Evolutionary conservation across 208 protist species (phyloP).

Genomic region (Leishmania gerbilli): DNA sequence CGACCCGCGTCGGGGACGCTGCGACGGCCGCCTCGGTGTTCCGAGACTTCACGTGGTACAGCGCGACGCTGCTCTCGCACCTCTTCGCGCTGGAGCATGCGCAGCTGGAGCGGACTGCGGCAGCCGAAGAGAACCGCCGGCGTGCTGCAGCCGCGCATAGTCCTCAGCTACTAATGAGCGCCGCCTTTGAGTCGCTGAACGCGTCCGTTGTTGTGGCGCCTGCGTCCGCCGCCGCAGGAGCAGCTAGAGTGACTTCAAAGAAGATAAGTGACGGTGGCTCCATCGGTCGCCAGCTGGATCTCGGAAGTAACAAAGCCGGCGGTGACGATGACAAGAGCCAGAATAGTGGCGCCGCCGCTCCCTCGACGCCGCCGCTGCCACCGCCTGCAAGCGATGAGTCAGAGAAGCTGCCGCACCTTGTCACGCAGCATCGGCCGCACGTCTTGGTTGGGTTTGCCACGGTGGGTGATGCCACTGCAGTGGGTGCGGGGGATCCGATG

Average conservation of each 20-base stretch:
- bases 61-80: constrained; percentile 44
- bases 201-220: constrained; percentile 3
- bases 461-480: neutral
- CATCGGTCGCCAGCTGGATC: neutral
- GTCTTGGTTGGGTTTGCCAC: constrained; percentile 21
- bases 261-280: neutral
- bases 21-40: constrained; percentile 16
- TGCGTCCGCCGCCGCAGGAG: neutral
- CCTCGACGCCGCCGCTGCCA: neutral
- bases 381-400: neutral
- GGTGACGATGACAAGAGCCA: neutral
- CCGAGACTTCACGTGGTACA: constrained; percentile 45
- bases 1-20: neutral
- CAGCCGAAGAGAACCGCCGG: constrained; percentile 20
- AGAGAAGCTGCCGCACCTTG: neutral
- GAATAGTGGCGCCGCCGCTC: neutral
- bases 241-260: neutral
- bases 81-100: constrained; percentile 41
- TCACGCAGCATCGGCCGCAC: constrained; percentile 25
- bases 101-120: constrained; percentile 24
- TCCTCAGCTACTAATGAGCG: constrained; percentile 27
- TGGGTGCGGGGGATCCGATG: neutral
- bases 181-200: constrained; percentile 15
- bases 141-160: constrained; percentile 11
- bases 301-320: neutral